Percentiles rank a stretch among this genome's conserved stretches.
phyloP scores from a whole-genome alignment of 441 rosid species.

The Pelargonium australe region DNA sequence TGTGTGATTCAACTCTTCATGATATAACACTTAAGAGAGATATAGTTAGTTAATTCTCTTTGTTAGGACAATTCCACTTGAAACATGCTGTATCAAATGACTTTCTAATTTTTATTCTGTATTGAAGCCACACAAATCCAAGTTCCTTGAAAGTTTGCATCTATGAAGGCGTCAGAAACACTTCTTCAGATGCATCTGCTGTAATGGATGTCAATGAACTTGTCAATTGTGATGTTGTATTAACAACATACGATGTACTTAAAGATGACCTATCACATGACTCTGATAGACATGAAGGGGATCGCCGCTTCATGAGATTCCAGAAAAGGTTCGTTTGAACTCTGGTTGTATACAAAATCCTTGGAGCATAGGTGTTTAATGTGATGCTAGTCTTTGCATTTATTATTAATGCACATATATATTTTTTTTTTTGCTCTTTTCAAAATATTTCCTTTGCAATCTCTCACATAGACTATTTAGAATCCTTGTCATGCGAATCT shows the following conservation, averaged over 20 bases:
- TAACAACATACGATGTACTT: conserved; percentile 92
- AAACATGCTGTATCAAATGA: conserved; percentile 16
- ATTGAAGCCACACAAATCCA: conserved; percentile 72
- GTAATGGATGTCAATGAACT: conserved; percentile 55
- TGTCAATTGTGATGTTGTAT: conserved; percentile 64
- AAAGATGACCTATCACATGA: conserved; percentile 96
- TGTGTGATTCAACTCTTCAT: too few species aligned
- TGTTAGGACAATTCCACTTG: neutral
- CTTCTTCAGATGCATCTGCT: conserved; percentile 46
- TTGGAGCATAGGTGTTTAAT: neutral
- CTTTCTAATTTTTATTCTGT: conserved; percentile 21
- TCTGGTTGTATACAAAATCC: conserved; percentile 17
- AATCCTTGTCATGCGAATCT: neutral
- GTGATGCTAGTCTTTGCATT: neutral
- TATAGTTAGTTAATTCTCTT: neutral
- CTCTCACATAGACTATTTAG: neutral
- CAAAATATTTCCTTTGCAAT: neutral
- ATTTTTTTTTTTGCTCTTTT: too few species aligned
- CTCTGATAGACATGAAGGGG: conserved; percentile 87
- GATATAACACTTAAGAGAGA: too few species aligned
- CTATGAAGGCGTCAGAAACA: conserved; percentile 79
- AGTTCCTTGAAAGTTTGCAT: conserved; percentile 63
- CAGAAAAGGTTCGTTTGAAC: conserved; percentile 70
- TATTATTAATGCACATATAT: neutral
- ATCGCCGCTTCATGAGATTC: conserved; percentile 79